Evolutionary conservation across 2,329 filamentous ascomycete genomes (phyloP).

Genomic region (Clonostachys chloroleuca): DNA sequence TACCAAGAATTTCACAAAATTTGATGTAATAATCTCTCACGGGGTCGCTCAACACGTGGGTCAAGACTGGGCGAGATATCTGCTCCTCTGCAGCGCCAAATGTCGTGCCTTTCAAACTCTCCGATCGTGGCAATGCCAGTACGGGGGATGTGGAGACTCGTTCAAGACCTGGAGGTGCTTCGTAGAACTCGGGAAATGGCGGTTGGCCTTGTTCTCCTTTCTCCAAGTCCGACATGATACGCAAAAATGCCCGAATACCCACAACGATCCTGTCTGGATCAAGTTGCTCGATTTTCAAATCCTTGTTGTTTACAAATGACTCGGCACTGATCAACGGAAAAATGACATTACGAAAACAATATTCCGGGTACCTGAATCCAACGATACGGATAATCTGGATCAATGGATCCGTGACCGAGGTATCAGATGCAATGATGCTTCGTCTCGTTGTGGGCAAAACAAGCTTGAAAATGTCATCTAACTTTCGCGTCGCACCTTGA

Average conservation of each 20-base stretch:
- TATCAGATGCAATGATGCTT: slow-evolving; percentile 77
- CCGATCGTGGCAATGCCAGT: slow-evolving; percentile 28
- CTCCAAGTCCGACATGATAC: slow-evolving; percentile 89
- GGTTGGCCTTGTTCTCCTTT: slow-evolving; percentile 73
- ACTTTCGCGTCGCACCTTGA: slow-evolving; percentile 65
- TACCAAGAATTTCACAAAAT: slow-evolving; percentile 92
- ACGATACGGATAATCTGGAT: slow-evolving; percentile 94
- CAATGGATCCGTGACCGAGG: slow-evolving; percentile 79
- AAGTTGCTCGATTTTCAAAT: slow-evolving; percentile 84
- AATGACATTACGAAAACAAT: slow-evolving; percentile 89
- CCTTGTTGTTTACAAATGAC: slow-evolving; percentile 70
- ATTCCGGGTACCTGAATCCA: slow-evolving; percentile 88
- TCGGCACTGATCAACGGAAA: slow-evolving; percentile 94
- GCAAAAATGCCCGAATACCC: slow-evolving; percentile 88
- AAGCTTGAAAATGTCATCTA: slow-evolving; percentile 85
- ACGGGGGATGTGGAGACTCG: slow-evolving; percentile 45
- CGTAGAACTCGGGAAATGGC: slow-evolving; percentile 74
- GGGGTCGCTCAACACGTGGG: slow-evolving; percentile 64
- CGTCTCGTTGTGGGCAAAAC: slow-evolving; percentile 74
- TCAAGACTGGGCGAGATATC: slow-evolving; percentile 61
- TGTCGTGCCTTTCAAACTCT: slow-evolving; percentile 6
- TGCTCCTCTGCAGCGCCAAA: slow-evolving; percentile 48
- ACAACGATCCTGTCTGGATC: slow-evolving; percentile 98
- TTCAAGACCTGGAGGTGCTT: slow-evolving; percentile 31
- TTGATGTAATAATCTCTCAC: slow-evolving; percentile 81